Evolutionary conservation across 306 rosid genomes (phyloP).

Genomic region (apple (Malus domestica)): DNA sequence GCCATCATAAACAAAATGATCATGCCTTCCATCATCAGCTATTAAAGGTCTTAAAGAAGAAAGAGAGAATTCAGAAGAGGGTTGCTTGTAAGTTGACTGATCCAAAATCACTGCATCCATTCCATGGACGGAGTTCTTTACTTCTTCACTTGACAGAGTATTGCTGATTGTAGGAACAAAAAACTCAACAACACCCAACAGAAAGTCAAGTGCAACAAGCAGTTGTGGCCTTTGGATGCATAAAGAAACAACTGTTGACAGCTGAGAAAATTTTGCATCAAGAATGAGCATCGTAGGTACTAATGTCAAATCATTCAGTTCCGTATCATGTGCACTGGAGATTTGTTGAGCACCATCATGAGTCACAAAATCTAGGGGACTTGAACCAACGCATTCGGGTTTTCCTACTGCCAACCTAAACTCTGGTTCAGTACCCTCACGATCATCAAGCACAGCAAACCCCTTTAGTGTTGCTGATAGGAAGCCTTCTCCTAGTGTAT

Average conservation of each 20-base stretch:
- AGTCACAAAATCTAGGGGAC: constrained; percentile 24
- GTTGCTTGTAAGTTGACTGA: constrained; percentile 63
- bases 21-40: constrained; percentile 65
- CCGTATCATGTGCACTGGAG: constrained; percentile 24
- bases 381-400: constrained; percentile 45
- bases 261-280: constrained; percentile 58
- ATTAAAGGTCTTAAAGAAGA: constrained; percentile 75
- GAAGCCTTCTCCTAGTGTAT: constrained; percentile 62
- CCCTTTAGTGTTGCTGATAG: constrained; percentile 87
- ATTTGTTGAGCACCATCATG: constrained; percentile 30
- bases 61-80: constrained; percentile 54
- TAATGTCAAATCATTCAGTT: constrained; percentile 29
- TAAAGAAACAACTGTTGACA: constrained; percentile 55
- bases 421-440: constrained; percentile 78
- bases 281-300: constrained; percentile 86
- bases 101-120: constrained; percentile 58
- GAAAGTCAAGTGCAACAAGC: constrained; percentile 92
- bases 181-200: constrained; percentile 86
- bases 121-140: constrained; percentile 27
- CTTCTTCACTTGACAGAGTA: constrained; percentile 56
- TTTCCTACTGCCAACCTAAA: constrained; percentile 88
- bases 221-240: constrained; percentile 87
- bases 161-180: constrained; percentile 74
- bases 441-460: constrained; percentile 82
- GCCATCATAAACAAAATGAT: constrained; percentile 83